These are phyloP conservation scores for Fistulinella prunicolor DNA, from an alignment of 768 basidiomycete genomes.

Conservation along the genomic window DNA sequence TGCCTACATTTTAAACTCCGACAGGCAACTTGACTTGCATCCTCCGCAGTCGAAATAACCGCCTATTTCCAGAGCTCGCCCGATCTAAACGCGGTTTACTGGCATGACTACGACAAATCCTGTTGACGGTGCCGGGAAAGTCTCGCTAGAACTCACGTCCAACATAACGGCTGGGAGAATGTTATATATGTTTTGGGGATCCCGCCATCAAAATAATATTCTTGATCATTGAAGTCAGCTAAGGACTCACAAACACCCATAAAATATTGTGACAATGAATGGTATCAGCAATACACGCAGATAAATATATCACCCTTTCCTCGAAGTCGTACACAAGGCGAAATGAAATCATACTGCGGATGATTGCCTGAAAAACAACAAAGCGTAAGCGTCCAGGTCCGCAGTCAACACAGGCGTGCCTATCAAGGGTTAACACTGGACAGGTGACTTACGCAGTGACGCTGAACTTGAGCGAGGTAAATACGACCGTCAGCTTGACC, in stretches of 20 bases:
- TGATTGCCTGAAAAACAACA: conserved; percentile 20
- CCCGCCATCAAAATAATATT: not conserved
- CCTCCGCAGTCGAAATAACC: conserved; percentile 8
- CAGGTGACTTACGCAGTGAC: conserved; percentile 34
- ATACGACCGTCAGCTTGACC: conserved; percentile 30
- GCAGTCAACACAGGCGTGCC: conserved; percentile 3
- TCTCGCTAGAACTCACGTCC: not conserved
- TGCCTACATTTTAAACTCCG: conserved; percentile 24
- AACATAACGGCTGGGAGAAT: not conserved
- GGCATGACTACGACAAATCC: conserved; percentile 3
- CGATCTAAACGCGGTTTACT: not conserved
- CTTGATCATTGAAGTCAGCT: not conserved
- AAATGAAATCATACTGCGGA: conserved; percentile 21
- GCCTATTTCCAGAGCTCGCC: not conserved
- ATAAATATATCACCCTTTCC: not conserved
- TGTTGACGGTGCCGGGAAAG: too few species aligned
- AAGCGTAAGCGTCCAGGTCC: conserved; percentile 5
- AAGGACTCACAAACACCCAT: too few species aligned
- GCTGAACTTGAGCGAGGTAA: conserved; percentile 34
- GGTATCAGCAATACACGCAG: not conserved
- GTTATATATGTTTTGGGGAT: not conserved
- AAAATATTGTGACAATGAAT: too few species aligned
- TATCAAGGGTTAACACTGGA: not conserved
- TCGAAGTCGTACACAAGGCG: not conserved
- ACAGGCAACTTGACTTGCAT: not conserved